Evolutionary conservation across 164 flowering plant genomes (phyloP).

Genomic region (Nelumbo lutea): DNA sequence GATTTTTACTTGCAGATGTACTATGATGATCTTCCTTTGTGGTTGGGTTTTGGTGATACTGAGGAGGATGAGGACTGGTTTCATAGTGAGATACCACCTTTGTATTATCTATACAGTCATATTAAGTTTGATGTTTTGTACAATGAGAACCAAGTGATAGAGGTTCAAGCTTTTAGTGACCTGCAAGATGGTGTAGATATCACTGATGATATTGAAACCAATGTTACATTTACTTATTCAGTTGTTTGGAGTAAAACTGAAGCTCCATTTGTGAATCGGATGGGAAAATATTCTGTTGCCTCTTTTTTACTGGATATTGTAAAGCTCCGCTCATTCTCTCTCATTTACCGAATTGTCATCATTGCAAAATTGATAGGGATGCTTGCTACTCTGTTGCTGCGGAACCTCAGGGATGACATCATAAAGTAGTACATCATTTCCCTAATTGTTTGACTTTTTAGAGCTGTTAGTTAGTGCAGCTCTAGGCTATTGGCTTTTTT

Average conservation of each 20-base stretch:
- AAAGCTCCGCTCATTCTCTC: conserved; percentile 70
- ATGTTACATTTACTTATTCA: conserved; percentile 63
- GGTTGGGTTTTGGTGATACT: conserved; percentile 49
- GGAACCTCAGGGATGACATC: conserved; percentile 61
- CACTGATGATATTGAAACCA: conserved; percentile 45
- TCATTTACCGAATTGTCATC: conserved; percentile 47
- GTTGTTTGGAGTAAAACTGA: conserved; percentile 57
- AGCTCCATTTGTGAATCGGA: conserved; percentile 39
- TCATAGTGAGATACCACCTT: conserved; percentile 17
- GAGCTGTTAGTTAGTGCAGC: background rate
- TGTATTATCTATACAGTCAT: conserved; percentile 60
- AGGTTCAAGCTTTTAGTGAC: conserved; percentile 52
- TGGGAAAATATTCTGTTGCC: conserved; percentile 51
- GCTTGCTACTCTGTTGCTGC: conserved; percentile 40
- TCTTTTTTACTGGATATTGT: conserved; percentile 36
- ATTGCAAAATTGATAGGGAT: conserved; percentile 55
- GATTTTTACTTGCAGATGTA: conserved; percentile 85
- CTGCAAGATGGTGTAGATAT: conserved; percentile 62
- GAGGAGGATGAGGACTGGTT: conserved; percentile 57
- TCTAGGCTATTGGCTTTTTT: background rate
- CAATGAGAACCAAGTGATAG: conserved; percentile 57
- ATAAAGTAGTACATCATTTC: conserved; percentile 14
- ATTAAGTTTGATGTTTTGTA: conserved; percentile 59
- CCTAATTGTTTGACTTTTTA: background rate
- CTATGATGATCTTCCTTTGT: conserved; percentile 79